Base-by-base conservation (phyloP, 2,329 filamentous ascomycete genomes). In the Karstenula rhodostoma region DNA sequence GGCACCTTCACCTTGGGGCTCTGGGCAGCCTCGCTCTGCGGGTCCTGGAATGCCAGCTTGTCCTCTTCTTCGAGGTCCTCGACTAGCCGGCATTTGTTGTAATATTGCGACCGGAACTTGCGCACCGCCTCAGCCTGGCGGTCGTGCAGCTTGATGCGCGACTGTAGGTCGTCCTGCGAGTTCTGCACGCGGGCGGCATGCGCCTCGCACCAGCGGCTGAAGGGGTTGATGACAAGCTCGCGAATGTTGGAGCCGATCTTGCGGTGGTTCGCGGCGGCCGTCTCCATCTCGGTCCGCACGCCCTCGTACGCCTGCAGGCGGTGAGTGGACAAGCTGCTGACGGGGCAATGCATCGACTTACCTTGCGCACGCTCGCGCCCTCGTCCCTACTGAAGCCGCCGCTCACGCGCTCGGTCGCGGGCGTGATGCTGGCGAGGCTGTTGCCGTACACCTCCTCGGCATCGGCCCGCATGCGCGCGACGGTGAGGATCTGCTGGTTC, bases 21-120 rank as follows among this genome's bases (percentile, higher is more conserved):
- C 71, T 79, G 76, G 9, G 77, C 73, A 19, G 73, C 76, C 63
- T 84, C 79, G 54, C 76, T 84, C 62, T 86, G 83, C 5, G 93
- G 93, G 67, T 94, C 93, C 78, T 97, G 93, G 80, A 99, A 99
- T 42, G 94, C 95, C 57, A 99, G 86, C 80, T 99, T 98, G 78
- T 97, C 97, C 83, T 99, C 96, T 80, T 99, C 95, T 77, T 99
- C 95, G 62, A 98, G 82, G 75, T 99, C 95, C 77, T 99, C 96
- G 7, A 98, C 90, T 63, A 97, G 83, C 52, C 96, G 90, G 77
- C 95, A 99, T 81, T 98, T 99, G 84, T 98, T 99, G 86, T 98
- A 98, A 81, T 99, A 99, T 70, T 92, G 91, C 78, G 92, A 97
- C 66, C 95, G 89, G 70, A 97, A 87, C 81, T 98, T 98, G 84